Percentiles rank a stretch among this genome's conserved stretches.
These are phyloP conservation scores for Colletotrichum eleusines DNA, from an alignment of 2,329 filamentous ascomycete genomes.

Conservation along the genomic window DNA sequence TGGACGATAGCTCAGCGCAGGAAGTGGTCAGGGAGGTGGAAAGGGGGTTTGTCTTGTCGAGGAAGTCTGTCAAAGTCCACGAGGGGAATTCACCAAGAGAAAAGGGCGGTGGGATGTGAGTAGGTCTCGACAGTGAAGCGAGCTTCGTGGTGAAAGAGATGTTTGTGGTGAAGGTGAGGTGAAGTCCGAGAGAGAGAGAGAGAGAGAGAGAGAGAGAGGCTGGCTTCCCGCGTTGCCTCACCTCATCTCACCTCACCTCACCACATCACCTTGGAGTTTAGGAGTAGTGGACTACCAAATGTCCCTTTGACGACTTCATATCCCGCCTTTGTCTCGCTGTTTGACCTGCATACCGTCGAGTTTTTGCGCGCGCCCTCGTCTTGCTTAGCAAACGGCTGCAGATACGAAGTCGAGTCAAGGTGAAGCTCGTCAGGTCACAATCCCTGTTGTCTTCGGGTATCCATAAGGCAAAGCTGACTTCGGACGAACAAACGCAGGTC, in stretches of 20 bases:
- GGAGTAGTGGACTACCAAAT: no score
- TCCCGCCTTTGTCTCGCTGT: not conserved
- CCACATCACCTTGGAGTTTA: not conserved
- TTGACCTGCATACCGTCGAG: no score
- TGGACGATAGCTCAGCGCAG: no score
- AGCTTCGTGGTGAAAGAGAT: not conserved
- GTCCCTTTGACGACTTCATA: not conserved
- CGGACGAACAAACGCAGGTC: not conserved
- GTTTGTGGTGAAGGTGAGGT: not conserved
- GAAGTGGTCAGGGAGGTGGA: no score
- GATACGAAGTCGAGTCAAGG: not conserved
- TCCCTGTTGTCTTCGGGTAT: not conserved
- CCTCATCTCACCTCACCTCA: not conserved
- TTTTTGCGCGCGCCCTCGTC: no score
- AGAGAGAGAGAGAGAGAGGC: no score
- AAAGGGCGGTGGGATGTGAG: accelerated
- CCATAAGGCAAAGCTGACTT: not conserved
- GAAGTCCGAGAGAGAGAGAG: no score
- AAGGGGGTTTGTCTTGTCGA: not conserved
- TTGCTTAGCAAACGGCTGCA: no score
- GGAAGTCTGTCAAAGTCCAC: no score
- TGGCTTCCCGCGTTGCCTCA: not conserved
- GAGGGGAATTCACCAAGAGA: not conserved
- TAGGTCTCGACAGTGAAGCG: not conserved
- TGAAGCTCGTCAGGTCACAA: not conserved